Evolutionary conservation across 345 rosid genomes (phyloP).

Genomic region (Heritiera littoralis): DNA sequence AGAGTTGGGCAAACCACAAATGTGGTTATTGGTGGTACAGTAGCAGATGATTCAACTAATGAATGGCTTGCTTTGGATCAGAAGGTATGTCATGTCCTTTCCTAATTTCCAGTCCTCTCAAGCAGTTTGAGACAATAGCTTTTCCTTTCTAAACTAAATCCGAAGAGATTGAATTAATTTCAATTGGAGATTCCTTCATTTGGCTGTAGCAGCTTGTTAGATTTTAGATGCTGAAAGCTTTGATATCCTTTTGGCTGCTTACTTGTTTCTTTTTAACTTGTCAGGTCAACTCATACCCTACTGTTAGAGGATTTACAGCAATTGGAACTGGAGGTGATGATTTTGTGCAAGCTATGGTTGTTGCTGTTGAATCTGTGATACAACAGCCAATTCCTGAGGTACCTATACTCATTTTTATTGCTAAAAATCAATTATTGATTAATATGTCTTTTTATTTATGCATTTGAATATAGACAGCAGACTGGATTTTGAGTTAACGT

Average conservation of each 20-base stretch:
- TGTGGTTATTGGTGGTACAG: slow-evolving; percentile 91
- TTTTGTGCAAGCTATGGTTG: slow-evolving; percentile 93
- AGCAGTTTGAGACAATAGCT: neutral
- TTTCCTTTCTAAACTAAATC: neutral
- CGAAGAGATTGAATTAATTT: neutral
- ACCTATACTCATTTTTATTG: slow-evolving; percentile 7
- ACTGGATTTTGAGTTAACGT: neutral
- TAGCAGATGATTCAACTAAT: slow-evolving; percentile 77
- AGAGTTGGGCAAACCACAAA: slow-evolving; percentile 96
- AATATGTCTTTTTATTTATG: neutral
- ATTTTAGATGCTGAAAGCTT: neutral
- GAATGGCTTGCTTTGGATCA: slow-evolving; percentile 95
- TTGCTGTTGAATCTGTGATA: slow-evolving; percentile 95
- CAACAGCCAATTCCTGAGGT: slow-evolving; percentile 87
- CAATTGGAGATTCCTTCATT: neutral
- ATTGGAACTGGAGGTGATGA: slow-evolving; percentile 98
- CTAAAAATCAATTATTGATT: slow-evolving; percentile 7
- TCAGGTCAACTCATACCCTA: slow-evolving; percentile 92
- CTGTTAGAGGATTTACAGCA: slow-evolving; percentile 93
- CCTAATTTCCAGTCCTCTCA: neutral
- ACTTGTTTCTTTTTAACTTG: slow-evolving; percentile 21
- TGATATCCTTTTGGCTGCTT: slow-evolving; percentile 18
- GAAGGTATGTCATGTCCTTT: slow-evolving; percentile 52
- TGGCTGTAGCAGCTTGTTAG: neutral
- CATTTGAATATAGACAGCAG: neutral